A percentile compares a stretch with the other conserved stretches of the same genome.
These are phyloP conservation scores for Euphorbia corollata DNA, from an alignment of 441 rosid genomes.

Conservation along the genomic window DNA sequence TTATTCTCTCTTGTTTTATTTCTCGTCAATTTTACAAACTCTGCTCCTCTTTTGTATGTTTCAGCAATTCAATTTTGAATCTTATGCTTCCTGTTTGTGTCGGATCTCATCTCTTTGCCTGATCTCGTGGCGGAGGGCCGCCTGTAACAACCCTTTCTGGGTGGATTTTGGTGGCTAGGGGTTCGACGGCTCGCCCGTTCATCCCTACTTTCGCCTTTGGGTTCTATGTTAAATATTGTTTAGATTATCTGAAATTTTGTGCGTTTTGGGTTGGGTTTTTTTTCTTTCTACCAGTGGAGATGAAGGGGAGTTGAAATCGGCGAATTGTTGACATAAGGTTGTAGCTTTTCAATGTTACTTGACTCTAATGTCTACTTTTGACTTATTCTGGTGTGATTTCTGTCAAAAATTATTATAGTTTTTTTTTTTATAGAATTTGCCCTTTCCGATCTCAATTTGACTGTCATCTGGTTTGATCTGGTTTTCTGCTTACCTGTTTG, in stretches of 20 bases:
- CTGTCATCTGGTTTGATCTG: constrained; percentile 30
- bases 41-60: too few relatives aligned
- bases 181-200: too few relatives aligned
- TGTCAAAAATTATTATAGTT: not conserved
- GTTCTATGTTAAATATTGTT: too few relatives aligned
- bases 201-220: too few relatives aligned
- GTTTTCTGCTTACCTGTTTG: not conserved
- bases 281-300: not conserved
- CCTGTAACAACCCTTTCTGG: too few relatives aligned
- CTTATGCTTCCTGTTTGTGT: too few relatives aligned
- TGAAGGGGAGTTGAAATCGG: constrained; percentile 6
- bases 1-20: too few relatives aligned
- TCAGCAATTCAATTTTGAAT: too few relatives aligned
- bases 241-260: constrained; percentile 9
- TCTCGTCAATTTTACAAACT: too few relatives aligned
- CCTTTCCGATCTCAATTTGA: not conserved
- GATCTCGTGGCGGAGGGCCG: too few relatives aligned
- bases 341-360: constrained; percentile 7
- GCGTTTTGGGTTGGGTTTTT: constrained; percentile 20
- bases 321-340: constrained; percentile 6
- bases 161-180: too few relatives aligned
- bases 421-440: constrained; percentile 14
- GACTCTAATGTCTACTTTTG: constrained; percentile 4
- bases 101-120: too few relatives aligned
- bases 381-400: not conserved